Conservation (phyloP, 2,329 filamentous ascomycete species). For the Scleromitrula shiraiana region DNA sequence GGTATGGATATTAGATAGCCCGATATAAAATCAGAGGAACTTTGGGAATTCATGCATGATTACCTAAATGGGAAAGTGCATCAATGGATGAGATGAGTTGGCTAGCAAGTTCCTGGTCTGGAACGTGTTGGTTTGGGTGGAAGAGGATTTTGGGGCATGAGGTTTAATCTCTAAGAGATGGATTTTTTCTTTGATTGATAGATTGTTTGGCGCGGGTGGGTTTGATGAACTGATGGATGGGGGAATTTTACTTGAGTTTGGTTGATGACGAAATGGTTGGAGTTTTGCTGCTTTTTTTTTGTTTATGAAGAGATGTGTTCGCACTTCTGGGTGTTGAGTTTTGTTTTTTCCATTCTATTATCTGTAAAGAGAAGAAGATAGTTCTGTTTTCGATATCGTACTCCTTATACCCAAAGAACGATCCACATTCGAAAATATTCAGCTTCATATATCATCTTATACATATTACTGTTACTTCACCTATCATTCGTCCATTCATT, state of each 20-base stretch:
- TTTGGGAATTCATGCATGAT: slow-evolving; percentile 3
- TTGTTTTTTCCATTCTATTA: no score
- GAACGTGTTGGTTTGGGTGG: background rate
- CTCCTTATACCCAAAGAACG: background rate
- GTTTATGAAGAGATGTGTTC: slow-evolving; percentile 6
- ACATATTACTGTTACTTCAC: no score
- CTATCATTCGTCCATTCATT: no score
- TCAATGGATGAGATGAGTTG: background rate
- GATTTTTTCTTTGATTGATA: no score
- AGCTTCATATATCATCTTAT: no score
- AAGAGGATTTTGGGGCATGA: background rate
- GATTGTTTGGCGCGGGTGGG: background rate
- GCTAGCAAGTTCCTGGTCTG: background rate
- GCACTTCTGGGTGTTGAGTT: background rate
- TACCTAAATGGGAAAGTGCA: background rate
- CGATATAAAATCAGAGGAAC: no score
- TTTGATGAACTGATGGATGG: background rate
- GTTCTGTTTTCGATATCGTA: slow-evolving; percentile 2
- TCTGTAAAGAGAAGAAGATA: background rate
- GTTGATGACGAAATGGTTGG: slow-evolving; percentile 4
- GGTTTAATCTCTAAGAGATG: background rate
- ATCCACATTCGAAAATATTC: no score
- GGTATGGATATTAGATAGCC: no score
- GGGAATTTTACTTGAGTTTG: background rate
- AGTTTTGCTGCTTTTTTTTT: no score